These are phyloP conservation scores for Pythium aristosporum DNA, from an alignment of 352 stramenopile species.

Conservation along the genomic window DNA sequence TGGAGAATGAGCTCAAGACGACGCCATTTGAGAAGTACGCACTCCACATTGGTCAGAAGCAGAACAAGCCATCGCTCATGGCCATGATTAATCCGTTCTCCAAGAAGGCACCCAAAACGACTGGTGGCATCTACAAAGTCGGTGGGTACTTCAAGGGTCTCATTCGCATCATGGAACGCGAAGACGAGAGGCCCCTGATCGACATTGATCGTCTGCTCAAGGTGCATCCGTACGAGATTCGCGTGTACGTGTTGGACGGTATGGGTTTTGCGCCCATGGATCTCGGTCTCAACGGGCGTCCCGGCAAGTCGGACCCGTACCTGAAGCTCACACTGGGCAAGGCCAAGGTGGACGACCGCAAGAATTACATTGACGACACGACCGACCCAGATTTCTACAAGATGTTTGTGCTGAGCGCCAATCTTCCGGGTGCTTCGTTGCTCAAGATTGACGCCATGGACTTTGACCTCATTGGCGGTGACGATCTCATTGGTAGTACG, in stretches of 20 bases:
- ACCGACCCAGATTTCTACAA: slow-evolving; percentile 92
- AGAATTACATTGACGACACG: slow-evolving; percentile 89
- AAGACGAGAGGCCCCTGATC: slow-evolving; percentile 81
- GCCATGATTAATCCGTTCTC: slow-evolving; percentile 67
- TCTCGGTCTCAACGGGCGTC: slow-evolving; percentile 72
- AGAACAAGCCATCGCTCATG: slow-evolving; percentile 66
- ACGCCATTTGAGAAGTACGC: slow-evolving; percentile 90
- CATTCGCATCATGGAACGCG: slow-evolving; percentile 82
- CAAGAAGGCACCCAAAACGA: slow-evolving; percentile 49
- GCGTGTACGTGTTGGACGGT: slow-evolving; percentile 87
- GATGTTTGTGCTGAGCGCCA: slow-evolving; percentile 80
- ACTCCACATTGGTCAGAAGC: slow-evolving; percentile 78
- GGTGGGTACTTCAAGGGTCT: slow-evolving; percentile 91
- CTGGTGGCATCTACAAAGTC: slow-evolving; percentile 65
- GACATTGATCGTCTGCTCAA: slow-evolving; percentile 68
- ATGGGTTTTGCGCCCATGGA: slow-evolving; percentile 88
- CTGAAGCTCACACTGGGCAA: slow-evolving; percentile 84
- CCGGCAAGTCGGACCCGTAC: slow-evolving; percentile 89
- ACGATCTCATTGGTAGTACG: slow-evolving; percentile 93
- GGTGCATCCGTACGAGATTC: slow-evolving; percentile 77
- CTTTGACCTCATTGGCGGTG: slow-evolving; percentile 85
- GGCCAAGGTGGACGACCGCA: slow-evolving; percentile 83
- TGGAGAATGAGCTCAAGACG: slow-evolving; percentile 77
- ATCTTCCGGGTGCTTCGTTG: slow-evolving; percentile 82
- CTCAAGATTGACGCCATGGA: slow-evolving; percentile 91